phyloP scores from a whole-genome alignment of 176 grass and related monocot species.

The Stipa capillata region DNA sequence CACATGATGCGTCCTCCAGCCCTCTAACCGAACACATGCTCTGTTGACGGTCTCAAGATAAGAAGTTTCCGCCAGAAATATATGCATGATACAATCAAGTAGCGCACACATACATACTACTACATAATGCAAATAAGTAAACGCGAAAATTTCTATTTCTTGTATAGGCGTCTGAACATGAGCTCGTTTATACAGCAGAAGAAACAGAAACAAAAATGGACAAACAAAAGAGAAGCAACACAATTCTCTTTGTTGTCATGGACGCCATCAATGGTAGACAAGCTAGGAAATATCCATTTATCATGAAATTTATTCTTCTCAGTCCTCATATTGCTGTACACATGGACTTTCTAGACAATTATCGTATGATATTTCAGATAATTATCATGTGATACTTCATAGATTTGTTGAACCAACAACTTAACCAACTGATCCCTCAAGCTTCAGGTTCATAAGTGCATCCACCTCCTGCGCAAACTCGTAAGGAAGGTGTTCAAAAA shows the following conservation, averaged over 20 bases:
- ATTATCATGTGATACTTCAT: too few relatives aligned
- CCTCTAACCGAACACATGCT: too few relatives aligned
- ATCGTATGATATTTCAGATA: background rate
- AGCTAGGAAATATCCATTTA: background rate
- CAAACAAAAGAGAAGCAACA: background rate
- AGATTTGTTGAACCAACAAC: too few relatives aligned
- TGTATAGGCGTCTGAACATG: background rate
- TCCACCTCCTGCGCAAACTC: constrained; percentile 80
- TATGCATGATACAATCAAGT: background rate
- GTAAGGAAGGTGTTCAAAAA: constrained; percentile 67
- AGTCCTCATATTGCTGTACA: too few relatives aligned
- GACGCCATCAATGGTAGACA: background rate
- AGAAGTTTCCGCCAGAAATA: background rate
- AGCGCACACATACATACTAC: background rate
- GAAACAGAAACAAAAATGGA: constrained; percentile 22
- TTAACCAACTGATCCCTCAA: too few relatives aligned
- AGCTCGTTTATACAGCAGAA: constrained; percentile 14
- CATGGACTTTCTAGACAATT: constrained; percentile 20
- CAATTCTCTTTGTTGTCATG: background rate
- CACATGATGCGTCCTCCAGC: too few relatives aligned
- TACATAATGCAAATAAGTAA: background rate
- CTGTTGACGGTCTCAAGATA: too few relatives aligned
- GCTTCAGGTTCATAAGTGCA: constrained; percentile 81
- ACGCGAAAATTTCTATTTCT: background rate
- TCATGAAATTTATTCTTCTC: constrained; percentile 17